Evolutionary conservation across 2,329 filamentous ascomycete species (phyloP).

Genomic region (Colletotrichum spinosum): DNA sequence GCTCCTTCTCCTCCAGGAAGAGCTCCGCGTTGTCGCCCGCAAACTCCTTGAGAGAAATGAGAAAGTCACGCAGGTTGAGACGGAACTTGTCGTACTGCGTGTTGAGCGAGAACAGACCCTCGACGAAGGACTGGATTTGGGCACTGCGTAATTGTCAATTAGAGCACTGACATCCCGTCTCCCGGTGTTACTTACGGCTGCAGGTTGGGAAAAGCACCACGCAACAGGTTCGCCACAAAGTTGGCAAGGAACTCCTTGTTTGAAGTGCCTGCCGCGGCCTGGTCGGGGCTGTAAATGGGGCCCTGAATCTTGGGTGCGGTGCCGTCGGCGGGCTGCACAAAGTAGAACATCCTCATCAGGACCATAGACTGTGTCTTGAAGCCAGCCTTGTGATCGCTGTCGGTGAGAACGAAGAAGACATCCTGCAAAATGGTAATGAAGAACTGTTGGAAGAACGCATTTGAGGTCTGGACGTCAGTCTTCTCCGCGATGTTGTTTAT

Average conservation of each 20-base stretch:
- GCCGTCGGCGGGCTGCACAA: constrained; percentile 80
- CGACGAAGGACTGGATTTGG: constrained; percentile 91
- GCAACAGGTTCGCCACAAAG: constrained; percentile 86
- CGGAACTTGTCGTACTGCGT: constrained; percentile 95
- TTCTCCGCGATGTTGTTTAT: constrained; percentile 95
- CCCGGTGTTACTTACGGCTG: constrained; percentile 74
- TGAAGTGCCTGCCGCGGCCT: constrained; percentile 83
- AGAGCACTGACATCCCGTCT: neutral
- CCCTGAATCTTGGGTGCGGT: constrained; percentile 87
- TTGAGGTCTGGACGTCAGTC: constrained; percentile 85
- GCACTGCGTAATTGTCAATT: constrained; percentile 64
- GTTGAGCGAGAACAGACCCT: constrained; percentile 89
- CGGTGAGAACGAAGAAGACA: constrained; percentile 97
- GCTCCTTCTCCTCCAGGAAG: constrained; percentile 93
- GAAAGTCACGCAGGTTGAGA: constrained; percentile 93
- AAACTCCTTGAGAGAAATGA: constrained; percentile 97
- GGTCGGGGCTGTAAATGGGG: constrained; percentile 87
- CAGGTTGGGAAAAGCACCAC: constrained; percentile 93
- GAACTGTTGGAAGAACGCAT: constrained; percentile 98
- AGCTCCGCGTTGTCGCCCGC: constrained; percentile 95
- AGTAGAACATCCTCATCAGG: constrained; percentile 94
- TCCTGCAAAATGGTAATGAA: constrained; percentile 96
- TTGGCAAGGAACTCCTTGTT: constrained; percentile 92
- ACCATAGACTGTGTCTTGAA: constrained; percentile 98
- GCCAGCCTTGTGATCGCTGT: constrained; percentile 97